phyloP scores from a whole-genome alignment of 2,329 filamentous ascomycete species.

The Venturia oleaginea region DNA sequence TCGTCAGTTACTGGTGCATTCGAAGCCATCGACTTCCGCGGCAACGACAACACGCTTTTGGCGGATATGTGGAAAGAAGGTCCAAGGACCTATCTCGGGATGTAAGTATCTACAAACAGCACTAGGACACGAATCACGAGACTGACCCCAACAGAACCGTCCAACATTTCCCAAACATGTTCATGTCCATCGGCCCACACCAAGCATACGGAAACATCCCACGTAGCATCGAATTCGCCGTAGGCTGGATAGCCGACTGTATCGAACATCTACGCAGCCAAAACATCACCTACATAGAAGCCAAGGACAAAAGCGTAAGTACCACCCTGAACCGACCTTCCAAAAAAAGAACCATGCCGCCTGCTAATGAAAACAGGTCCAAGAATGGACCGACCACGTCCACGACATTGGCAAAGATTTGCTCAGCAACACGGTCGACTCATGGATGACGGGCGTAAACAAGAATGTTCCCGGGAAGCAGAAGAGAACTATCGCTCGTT shows the following conservation, averaged over 20 bases:
- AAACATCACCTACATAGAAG: conserved; percentile 10
- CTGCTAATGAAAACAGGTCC: background rate
- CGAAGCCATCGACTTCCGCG: conserved; percentile 12
- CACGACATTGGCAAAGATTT: conserved; percentile 5
- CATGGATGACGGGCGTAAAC: conserved; percentile 12
- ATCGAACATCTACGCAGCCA: background rate
- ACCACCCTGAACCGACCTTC: background rate
- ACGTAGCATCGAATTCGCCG: conserved; percentile 11
- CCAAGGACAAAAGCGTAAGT: conserved; percentile 6
- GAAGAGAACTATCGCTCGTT: conserved; percentile 7
- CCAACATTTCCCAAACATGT: conserved; percentile 12
- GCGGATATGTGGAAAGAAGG: conserved; percentile 8
- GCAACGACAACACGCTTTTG: background rate
- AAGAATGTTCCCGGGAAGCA: conserved; percentile 12
- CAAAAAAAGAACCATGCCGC: background rate
- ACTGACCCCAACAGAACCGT: background rate
- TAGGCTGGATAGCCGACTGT: conserved; percentile 10
- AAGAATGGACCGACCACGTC: conserved; percentile 12
- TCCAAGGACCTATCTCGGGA: conserved; percentile 10
- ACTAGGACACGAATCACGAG: too few species aligned
- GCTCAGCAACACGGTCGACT: conserved; percentile 8
- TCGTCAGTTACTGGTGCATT: conserved; percentile 9
- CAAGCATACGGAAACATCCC: conserved; percentile 12
- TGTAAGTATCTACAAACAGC: background rate
- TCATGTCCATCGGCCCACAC: conserved; percentile 12